Evolutionary conservation across 305 asterid species (phyloP).

Genomic region (Fraxinus baroniana): DNA sequence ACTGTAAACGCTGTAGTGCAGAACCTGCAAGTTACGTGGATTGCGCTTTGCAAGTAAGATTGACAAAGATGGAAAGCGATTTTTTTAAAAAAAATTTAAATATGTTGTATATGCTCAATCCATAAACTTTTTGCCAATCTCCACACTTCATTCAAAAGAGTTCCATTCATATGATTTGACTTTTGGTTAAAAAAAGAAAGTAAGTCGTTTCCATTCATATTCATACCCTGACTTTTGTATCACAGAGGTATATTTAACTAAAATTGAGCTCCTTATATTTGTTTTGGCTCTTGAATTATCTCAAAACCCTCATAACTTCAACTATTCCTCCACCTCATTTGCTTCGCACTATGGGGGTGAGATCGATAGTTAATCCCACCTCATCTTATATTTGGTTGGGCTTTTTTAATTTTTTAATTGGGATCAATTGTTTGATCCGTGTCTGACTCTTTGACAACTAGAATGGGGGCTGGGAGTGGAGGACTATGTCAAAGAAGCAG

Average conservation of each 20-base stretch:
- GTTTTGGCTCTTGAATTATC: conserved; percentile 1
- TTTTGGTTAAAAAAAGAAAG: not conserved
- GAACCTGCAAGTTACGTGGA: conserved; percentile 52
- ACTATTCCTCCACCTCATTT: not conserved
- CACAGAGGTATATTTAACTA: not conserved
- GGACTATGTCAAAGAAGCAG: not conserved
- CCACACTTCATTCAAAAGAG: not conserved
- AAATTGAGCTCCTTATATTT: not conserved
- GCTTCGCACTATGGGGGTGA: not conserved
- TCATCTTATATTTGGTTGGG: not conserved
- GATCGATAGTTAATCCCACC: not conserved
- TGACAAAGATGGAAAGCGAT: not conserved
- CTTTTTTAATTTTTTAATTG: not conserved
- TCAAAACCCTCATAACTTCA: not conserved
- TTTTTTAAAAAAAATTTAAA: not conserved
- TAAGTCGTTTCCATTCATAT: not conserved
- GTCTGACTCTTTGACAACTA: not conserved
- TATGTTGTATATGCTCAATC: not conserved
- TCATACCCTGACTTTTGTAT: not conserved
- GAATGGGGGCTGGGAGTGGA: not conserved
- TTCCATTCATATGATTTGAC: not conserved
- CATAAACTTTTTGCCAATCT: not conserved
- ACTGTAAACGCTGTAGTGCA: conserved; percentile 58
- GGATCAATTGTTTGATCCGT: not conserved
- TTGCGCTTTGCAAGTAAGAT: conserved; percentile 52